Evolutionary conservation across 2,329 filamentous ascomycete genomes (phyloP), one percentile per base, ranked within the genome.

Genomic region (Penicillium thymicola): DNA sequence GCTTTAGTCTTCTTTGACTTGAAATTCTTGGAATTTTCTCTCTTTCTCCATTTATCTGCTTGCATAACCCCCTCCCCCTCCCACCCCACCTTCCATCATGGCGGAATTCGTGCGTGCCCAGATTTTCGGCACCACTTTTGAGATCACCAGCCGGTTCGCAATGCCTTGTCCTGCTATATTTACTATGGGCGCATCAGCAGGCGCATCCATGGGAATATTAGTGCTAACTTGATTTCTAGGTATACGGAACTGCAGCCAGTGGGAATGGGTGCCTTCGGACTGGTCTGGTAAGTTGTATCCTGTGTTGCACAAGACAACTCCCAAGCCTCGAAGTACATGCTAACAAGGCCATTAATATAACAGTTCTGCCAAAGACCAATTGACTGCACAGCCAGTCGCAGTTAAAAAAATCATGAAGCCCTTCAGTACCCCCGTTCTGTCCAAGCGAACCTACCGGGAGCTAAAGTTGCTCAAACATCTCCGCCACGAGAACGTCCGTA

Each of bases 331-430:
- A 44, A 13, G 11, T 37, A 18, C 7, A 28, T 50, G 51, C 64
- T 70, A 59, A 70, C 43, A 30, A 41, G 47, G 53, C 48, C 38
- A 34, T 32, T 27, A 50, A 45, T 37, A 44, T 38, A 61, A 67
- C 74, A 97, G 93, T 79, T 97, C 94, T 63, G 94, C 94, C 57
- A 93, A 92, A 79, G 94, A 99, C 76, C 92, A 97, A 81, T 91
- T 99, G 77, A 97, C 94, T 59, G 90, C 85, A 75, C 92, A 97
- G 77, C 92, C 92, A 77, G 94, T 99, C 60, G 94, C 94, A 58
- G 92, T 99, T 74, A 99, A 99, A 85, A 99, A 99, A 85, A 99
- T 99, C 73, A 97, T 99, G 93, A 99, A 97, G 82, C 94, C 94
- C 10, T 99, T 99, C 79, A 97, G 92, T 82, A 99, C 94, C n/a